Conservation (phyloP, 768 basidiomycete species). For the Tulasnella sp. region DNA sequence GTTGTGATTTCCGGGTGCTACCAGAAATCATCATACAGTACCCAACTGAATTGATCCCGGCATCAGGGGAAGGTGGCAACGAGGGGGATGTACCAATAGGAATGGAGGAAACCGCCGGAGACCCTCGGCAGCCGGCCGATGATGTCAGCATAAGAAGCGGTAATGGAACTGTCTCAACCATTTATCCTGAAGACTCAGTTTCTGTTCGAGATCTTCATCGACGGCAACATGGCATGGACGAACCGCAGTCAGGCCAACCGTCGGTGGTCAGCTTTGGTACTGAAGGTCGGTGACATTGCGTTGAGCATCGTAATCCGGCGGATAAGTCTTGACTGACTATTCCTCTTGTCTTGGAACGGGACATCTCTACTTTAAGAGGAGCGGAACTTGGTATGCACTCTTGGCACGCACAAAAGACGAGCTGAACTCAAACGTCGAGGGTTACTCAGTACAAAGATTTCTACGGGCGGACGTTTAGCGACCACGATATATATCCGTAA, state of each 20-base stretch:
- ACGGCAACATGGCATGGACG: background rate
- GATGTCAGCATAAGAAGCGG: no score
- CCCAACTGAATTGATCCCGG: no score
- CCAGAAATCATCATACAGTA: no score
- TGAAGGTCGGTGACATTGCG: background rate
- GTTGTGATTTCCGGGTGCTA: no score
- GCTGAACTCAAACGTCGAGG: background rate
- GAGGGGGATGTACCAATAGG: no score
- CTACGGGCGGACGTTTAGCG: constrained; percentile 3
- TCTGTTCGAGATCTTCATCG: background rate
- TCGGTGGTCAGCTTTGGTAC: background rate
- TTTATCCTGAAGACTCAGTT: constrained; percentile 6
- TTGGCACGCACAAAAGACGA: background rate
- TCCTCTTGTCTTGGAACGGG: no score
- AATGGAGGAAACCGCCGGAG: no score
- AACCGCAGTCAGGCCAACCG: background rate
- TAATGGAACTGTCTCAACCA: background rate
- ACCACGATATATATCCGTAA: no score
- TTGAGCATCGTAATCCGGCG: background rate
- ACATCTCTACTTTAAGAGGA: background rate
- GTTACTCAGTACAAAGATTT: background rate
- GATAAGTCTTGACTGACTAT: background rate
- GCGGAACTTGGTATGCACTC: background rate
- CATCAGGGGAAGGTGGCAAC: no score
- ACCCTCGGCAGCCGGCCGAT: no score